Percentiles rank a stretch among this genome's conserved stretches.
phyloP scores from a whole-genome alignment of 495 filamentous ascomycete genomes.

The Tuber aestivum region DNA sequence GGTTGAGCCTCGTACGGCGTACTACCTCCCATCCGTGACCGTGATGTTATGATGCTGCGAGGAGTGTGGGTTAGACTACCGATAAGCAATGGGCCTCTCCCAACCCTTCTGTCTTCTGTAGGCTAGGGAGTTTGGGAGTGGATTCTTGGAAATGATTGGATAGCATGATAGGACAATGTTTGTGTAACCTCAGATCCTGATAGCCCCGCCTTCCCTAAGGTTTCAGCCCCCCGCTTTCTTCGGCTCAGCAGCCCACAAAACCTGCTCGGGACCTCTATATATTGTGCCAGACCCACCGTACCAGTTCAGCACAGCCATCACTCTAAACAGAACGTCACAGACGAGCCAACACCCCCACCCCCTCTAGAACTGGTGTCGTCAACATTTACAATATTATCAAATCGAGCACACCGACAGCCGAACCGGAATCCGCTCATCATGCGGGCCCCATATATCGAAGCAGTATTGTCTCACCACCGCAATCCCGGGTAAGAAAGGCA shows the following conservation, averaged over 20 bases:
- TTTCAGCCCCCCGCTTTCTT: not conserved
- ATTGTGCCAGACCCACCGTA: not conserved
- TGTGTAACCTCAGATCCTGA: not conserved
- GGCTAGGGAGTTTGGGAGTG: not conserved
- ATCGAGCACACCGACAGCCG: not conserved
- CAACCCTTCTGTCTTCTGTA: not conserved
- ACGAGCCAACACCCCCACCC: not conserved
- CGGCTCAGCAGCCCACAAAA: not conserved
- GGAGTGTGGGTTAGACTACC: not conserved
- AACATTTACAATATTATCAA: not conserved
- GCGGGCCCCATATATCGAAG: not conserved
- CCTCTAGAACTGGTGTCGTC: not conserved
- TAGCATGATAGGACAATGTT: not conserved
- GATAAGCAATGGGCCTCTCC: not conserved
- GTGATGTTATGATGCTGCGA: not conserved
- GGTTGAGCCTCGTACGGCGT: not conserved
- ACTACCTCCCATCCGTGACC: not conserved
- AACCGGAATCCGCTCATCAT: not conserved
- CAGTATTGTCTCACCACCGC: not conserved
- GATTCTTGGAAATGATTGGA: not conserved
- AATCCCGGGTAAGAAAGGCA: not conserved
- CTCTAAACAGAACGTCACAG: not conserved
- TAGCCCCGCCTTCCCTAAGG: not conserved
- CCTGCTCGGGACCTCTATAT: not conserved
- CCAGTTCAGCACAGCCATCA: not conserved